A percentile compares a stretch with the other conserved stretches of the same genome.
Evolutionary conservation across 2,329 filamentous ascomycete species (phyloP).

Genomic region (Tolypocladium capitatum): DNA sequence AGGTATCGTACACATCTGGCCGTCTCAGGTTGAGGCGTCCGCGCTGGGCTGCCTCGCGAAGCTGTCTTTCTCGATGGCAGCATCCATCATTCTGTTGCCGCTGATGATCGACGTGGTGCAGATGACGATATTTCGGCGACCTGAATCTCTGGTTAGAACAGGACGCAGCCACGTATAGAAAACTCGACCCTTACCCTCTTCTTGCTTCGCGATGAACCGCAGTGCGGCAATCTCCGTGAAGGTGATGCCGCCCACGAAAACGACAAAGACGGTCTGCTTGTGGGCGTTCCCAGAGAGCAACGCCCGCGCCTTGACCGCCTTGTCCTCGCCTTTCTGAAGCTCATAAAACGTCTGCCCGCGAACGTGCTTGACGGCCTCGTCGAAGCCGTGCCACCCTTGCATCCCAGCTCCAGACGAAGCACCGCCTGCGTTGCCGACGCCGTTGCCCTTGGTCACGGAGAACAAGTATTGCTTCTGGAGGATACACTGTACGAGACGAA

Average conservation of each 20-base stretch:
- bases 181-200: constrained; percentile 44
- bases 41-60: constrained; percentile 27
- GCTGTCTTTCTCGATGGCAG: constrained; percentile 60
- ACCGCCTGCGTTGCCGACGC: constrained; percentile 16
- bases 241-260: constrained; percentile 92
- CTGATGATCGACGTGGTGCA: constrained; percentile 86
- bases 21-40: neutral
- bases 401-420: constrained; percentile 39
- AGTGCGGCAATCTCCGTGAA: constrained; percentile 93
- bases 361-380: constrained; percentile 79
- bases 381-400: constrained; percentile 85
- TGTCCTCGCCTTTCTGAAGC: constrained; percentile 82
- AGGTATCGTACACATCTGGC: neutral
- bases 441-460: constrained; percentile 53
- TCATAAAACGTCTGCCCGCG: constrained; percentile 85
- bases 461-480: constrained; percentile 79
- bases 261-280: constrained; percentile 84
- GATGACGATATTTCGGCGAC: constrained; percentile 72
- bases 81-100: constrained; percentile 79
- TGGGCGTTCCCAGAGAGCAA: constrained; percentile 66
- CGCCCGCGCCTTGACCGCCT: constrained; percentile 74
- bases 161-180: constrained; percentile 2
- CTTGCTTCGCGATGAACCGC: constrained; percentile 74
- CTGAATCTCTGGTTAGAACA: constrained; percentile 22
- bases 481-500: constrained; percentile 83